Base-by-base conservation (phyloP, 2,329 filamentous ascomycete species). In the Raffaelea arxii region DNA sequence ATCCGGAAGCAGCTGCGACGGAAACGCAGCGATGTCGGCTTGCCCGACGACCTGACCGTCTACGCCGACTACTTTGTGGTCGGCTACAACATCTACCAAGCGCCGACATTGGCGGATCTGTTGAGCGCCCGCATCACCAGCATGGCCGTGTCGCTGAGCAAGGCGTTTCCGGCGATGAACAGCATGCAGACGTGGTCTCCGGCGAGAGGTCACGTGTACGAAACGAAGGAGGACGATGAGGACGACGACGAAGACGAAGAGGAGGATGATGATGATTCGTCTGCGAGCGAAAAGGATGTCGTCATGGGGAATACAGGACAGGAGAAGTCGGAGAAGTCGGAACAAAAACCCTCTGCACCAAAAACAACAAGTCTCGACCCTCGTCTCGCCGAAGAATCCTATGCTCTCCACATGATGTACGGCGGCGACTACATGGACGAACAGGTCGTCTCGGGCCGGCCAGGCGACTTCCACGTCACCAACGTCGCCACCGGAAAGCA, bases 401-500 rank as follows among this genome's bases (percentile, higher is more conserved):
- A 79, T 51, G 62, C 68, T 53, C 67, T 77, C 36, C 75, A 80
- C 53, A 66, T 77, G 61, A 71, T 69, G 51, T 77, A 75, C 53
- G 79, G 78, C 32, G 74, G 77, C 42, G 78, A 83, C 52, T 83
- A 79, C 57, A 75, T 83, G 62, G 77, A 84, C 60, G 77, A 82
- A 59, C 83, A 81, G 53, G 78, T 79, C 37, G 82, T 84, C 54
- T 82, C 78, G 1, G 80, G 80, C 42, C 71, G 74, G 25, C 80
- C 80, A 1, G 80, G 80, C 43, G 77, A 80, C 46, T 84, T 83
- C 60, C 77, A 82, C 53, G 69, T 82, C 11, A 74, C 74, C 9
- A 78, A 76, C 7, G 81, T 77, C 0, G 78, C 79, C 2, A 70
- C 77, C 46, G 75, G 75, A 56, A 35, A 24, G 44, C 41, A 19